Conservation (phyloP, 768 basidiomycete species). For the Sporobolomyces phaffii region DNA sequence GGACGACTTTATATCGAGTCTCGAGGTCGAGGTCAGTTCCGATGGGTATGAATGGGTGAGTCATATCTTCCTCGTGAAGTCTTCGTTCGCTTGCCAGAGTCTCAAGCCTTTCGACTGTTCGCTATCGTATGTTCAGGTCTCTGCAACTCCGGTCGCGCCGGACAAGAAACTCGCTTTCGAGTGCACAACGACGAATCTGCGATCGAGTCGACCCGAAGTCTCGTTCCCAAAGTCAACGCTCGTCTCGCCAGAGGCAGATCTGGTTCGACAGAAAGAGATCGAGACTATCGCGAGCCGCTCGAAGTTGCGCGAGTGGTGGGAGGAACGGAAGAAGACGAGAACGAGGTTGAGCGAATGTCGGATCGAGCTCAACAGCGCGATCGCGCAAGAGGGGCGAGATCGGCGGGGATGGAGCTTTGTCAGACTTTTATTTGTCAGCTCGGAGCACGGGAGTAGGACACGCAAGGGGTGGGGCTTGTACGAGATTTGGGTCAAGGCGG, state of each 20-base stretch:
- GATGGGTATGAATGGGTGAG: constrained; percentile 34
- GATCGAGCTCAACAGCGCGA: not conserved
- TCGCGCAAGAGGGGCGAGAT: not conserved
- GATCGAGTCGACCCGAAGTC: constrained; percentile 14
- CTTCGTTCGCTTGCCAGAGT: no score
- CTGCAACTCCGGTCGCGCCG: no score
- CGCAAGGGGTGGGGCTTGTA: constrained; percentile 1
- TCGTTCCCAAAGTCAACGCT: constrained; percentile 20
- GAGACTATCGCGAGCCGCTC: not conserved
- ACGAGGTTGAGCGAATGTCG: constrained; percentile 4
- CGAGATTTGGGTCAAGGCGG: constrained; percentile 9
- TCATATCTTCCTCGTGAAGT: not conserved
- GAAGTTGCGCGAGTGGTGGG: constrained; percentile 3
- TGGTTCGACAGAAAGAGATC: not conserved
- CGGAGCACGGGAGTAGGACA: not conserved
- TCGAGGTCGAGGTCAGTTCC: constrained; percentile 15
- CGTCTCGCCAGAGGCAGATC: not conserved
- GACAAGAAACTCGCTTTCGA: not conserved
- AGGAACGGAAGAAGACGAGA: not conserved
- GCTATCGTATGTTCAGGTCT: no score
- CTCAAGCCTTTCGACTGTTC: no score
- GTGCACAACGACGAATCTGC: not conserved
- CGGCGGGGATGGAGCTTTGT: constrained; percentile 15
- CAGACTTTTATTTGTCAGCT: not conserved
- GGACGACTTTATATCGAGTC: not conserved